Evolutionary conservation across 495 filamentous ascomycete genomes (phyloP), one percentile per base, ranked within the genome.

Genomic region (Coniosporium apollinis): DNA sequence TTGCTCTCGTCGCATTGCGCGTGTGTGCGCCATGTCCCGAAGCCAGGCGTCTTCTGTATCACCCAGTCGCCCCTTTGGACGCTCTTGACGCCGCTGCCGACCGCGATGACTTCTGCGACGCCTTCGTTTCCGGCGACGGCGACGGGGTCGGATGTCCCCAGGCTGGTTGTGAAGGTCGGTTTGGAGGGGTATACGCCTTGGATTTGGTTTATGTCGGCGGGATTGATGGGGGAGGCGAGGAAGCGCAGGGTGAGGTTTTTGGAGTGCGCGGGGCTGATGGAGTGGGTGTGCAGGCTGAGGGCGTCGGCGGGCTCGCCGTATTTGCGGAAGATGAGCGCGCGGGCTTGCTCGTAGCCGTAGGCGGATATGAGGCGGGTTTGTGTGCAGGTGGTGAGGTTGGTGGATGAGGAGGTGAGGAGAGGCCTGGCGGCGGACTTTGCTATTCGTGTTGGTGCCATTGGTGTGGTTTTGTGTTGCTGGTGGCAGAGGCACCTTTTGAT

Each of bases 281-380:
- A 59, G 45, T 61, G 56, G 13, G 21, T 39, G 46, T 61, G 58
- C 3, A 61, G 45, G n/a, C 32, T 34, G 22, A 97, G 63, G 3
- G 87, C 83, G 56, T 84, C 76, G 36, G 69, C 64, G 0, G 89
- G 89, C 46, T 86, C 80, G 54, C 91, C 89, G 52, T 87, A 77
- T 48, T 76, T 66, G 30, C 72, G 71, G 54, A 91, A 94, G 4
- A 85, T 70, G 33, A 99, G 73, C 0, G 84, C 71, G 64, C 93
- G 91, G 38, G 91, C 76, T 59, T 96, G 89, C n/a, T 79, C 87
- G 60, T 96, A 96, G 42, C 91, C 91, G 53, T 93, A 96, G 15
- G 79, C 68, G n/a, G 79, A 79, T 38, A 79, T 67, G 43, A 39
- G 34, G 19, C 72, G 67, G 30, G n/a, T n/a, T n/a, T n/a, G n/a